Evolutionary conservation across 140 eudicot genomes (phyloP), one percentile per base, ranked within the genome.

Genomic region (Ambrosia hybrid): DNA sequence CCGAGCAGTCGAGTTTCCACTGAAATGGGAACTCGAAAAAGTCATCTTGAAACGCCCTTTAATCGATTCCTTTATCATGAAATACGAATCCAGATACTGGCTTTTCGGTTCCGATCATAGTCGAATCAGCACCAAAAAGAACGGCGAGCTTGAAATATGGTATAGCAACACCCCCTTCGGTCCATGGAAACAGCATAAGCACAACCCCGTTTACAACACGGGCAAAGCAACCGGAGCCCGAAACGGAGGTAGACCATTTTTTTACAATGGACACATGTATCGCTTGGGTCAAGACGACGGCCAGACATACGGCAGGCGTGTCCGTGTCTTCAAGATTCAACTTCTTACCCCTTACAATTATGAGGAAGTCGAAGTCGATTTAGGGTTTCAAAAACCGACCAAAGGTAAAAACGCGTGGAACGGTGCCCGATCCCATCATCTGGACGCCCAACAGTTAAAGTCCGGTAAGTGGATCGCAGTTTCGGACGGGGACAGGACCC

Each of bases 401-500:
- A 93, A 93, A 74, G 98, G 93, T 41, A 76, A 78, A 37, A 93
- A 93, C 34, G 82, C 89, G 14, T 93, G 98, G 98, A 90, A 89
- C 21, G 97, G 96, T 21, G 92, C 80, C 13, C 95, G 98, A 45
- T 77, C 84, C 51, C 98, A 93, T 77, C 98, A 90, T 83, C 91
- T 93, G 1, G 98, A 93, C 65, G 88, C 77, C 69, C 98, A 87
- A 70, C 89, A 64, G 75, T 78, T 93, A 36, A 63, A 78, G 36
- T 82, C 96, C 0, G 89, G 97, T 11, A 48, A 79, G 59, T 93
- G 98, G 98, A 67, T 93, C 5, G 98, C 85, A 9, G 91, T 93
- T 64, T 69, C 86, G 6, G 98, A 93, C 65, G 97, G 96, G n/a
- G 98, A 93, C 51, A 83, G 95, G 8, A 83, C 88, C 17, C 85